Conservation (phyloP, 1,284 basidiomycete species). For the Polyporus tsugae region DNA sequence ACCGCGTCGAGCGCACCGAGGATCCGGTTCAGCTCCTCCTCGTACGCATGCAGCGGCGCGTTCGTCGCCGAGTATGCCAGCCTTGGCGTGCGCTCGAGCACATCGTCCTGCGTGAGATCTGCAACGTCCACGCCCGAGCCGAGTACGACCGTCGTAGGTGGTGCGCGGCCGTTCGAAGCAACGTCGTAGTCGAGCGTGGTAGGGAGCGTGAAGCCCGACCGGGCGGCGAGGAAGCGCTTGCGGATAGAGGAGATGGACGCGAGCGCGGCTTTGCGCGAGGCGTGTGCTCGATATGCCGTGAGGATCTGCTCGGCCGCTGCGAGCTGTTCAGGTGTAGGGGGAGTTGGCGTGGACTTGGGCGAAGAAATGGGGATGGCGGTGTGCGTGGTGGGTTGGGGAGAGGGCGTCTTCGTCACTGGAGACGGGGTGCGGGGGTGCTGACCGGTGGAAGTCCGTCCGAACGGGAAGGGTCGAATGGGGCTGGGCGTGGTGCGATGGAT, state of each 20-base stretch:
- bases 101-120: conserved; percentile 7
- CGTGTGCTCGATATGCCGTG: conserved; percentile 35
- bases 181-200: conserved; percentile 37
- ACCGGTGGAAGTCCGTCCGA: conserved; percentile 8
- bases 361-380: conserved; percentile 28
- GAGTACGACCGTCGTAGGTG: conserved; percentile 28
- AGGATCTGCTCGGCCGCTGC: conserved; percentile 41
- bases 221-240: conserved; percentile 35
- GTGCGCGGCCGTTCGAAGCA: conserved; percentile 21
- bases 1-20: conserved; percentile 73
- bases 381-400: conserved; percentile 5
- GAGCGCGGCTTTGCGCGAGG: conserved; percentile 32
- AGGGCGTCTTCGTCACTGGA: conserved; percentile 14
- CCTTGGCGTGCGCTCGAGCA: conserved; percentile 25
- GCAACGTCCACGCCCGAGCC: conserved; percentile 11
- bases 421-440: background rate
- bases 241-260: conserved; percentile 34
- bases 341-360: conserved; percentile 11
- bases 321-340: conserved; percentile 31
- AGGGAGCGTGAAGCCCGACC: conserved; percentile 37
- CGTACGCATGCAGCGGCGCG: conserved; percentile 56
- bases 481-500: conserved; percentile 19
- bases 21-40: conserved; percentile 64
- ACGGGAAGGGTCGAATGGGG: conserved; percentile 22
- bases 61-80: conserved; percentile 54